Evolutionary conservation across 495 filamentous ascomycete genomes (phyloP).

Genomic region (Monascus purpureus): DNA sequence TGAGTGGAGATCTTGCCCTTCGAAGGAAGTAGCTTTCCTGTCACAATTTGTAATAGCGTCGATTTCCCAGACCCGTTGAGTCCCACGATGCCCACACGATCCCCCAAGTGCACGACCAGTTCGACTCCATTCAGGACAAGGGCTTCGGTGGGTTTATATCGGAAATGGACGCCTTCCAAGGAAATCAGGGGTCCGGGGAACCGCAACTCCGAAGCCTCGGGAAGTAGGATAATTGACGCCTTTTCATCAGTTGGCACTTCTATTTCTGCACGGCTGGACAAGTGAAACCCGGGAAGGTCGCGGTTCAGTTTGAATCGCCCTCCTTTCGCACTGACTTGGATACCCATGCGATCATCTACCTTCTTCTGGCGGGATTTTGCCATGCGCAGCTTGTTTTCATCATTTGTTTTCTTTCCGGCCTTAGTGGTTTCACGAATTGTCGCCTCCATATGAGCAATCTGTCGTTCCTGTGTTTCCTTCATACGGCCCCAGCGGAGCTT

Average conservation of each 20-base stretch:
- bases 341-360: constrained; percentile 63
- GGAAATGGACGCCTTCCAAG: constrained; percentile 49
- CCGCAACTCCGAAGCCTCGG: constrained; percentile 48
- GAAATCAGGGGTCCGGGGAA: constrained; percentile 61
- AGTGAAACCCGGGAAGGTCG: constrained; percentile 49
- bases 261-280: constrained; percentile 44
- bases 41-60: constrained; percentile 48
- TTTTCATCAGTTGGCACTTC: constrained; percentile 55
- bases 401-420: constrained; percentile 54
- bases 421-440: constrained; percentile 57
- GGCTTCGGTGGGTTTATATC: constrained; percentile 31
- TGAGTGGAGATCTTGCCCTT: constrained; percentile 47
- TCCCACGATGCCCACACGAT: constrained; percentile 59
- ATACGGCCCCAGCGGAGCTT: constrained; percentile 52
- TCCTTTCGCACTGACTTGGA: constrained; percentile 56
- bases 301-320: constrained; percentile 66
- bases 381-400: constrained; percentile 66
- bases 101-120: constrained; percentile 51
- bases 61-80: constrained; percentile 66
- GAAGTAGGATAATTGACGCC: constrained; percentile 40
- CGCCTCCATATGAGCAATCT: constrained; percentile 62
- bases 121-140: constrained; percentile 41
- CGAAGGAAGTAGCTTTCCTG: constrained; percentile 22
- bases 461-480: constrained; percentile 65
- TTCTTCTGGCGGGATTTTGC: constrained; percentile 70